Evolutionary conservation across 331 rosid genomes (phyloP), one percentile per base, ranked within the genome.

Genomic region (Rosa hybrid): DNA sequence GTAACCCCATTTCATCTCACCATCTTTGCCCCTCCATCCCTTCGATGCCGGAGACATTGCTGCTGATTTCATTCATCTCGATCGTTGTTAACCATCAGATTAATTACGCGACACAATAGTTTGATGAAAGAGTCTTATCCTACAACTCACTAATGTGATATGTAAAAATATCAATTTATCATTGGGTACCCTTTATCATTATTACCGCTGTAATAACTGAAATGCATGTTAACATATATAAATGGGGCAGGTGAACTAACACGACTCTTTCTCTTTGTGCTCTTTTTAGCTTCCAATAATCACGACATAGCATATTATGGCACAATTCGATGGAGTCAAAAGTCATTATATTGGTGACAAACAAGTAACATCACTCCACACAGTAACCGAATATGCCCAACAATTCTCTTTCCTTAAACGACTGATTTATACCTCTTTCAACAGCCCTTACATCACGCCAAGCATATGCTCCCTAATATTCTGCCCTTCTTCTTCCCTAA

Each of bases 391-490:
- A 92, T 92, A 92, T 92, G 94, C 94, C 68, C 34, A 51, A 30
- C 84, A 82, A 88, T 92, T 84, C 84, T 78, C 83, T 79, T 87
- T 46, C 68, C 83, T 85, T 69, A 81, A 76, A 80, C 83, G 82
- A 87, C 92, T 82, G 85, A 16, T 84, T 86, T 84, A 74, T 83
- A 46, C 83, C 80, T 80, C 79, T 89, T 76, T 70, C 51, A 88
- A 86, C 80, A 17, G 86, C 89, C 85, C 86, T 88, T 86, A 77
- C 86, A 77, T 85, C 94, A 91, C 92, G 92, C 90, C 74, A 94
- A 88, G 98, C 88, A 92, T 91, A 94, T 94, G 88, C 98, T 51
- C 80, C 72, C 74, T 86, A 89, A 91, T 92, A 94, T 94, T 94
- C 98, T 51, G 74, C 7, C 85, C 74, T 68, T 46, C 83, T 84